Conservation (phyloP, 192 early-diverging fungal species). For the Coemansia sp. region DNA sequence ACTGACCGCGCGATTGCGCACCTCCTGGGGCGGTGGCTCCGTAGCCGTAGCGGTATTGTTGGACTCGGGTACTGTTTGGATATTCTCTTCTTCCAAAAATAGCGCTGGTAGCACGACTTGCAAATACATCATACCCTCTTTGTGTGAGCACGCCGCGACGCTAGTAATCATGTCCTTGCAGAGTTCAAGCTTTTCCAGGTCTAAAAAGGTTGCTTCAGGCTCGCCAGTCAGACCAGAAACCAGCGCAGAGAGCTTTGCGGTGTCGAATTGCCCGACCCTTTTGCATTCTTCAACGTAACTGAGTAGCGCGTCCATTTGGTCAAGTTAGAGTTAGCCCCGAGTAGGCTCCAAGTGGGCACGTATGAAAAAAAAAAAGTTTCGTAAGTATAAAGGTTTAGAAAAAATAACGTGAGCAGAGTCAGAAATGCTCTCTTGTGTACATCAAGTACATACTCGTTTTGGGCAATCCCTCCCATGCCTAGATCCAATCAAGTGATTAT, state of each 20-base stretch:
- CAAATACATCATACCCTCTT: slow-evolving; percentile 10
- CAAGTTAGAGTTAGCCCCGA: not conserved
- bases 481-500: not conserved
- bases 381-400: not conserved
- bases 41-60: not conserved
- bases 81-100: not conserved
- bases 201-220: not conserved
- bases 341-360: slow-evolving; percentile 3
- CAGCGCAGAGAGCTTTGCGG: slow-evolving; percentile 2
- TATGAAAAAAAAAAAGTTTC: not conserved
- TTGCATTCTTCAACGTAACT: not conserved
- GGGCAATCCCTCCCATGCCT: not conserved
- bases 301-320: slow-evolving; percentile 12
- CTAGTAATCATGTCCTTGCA: not conserved
- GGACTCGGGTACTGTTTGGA: not conserved
- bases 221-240: not conserved
- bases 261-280: not conserved
- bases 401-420: not conserved
- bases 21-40: slow-evolving; percentile 7
- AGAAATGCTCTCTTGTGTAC: not conserved
- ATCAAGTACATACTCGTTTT: not conserved
- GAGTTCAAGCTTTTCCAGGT: not conserved
- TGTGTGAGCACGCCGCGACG: not conserved
- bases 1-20: slow-evolving; percentile 19
- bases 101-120: slow-evolving; percentile 11